Base-by-base conservation (phyloP, 2,329 filamentous ascomycete genomes). In the Neoscytalidium dimidiatum region DNA sequence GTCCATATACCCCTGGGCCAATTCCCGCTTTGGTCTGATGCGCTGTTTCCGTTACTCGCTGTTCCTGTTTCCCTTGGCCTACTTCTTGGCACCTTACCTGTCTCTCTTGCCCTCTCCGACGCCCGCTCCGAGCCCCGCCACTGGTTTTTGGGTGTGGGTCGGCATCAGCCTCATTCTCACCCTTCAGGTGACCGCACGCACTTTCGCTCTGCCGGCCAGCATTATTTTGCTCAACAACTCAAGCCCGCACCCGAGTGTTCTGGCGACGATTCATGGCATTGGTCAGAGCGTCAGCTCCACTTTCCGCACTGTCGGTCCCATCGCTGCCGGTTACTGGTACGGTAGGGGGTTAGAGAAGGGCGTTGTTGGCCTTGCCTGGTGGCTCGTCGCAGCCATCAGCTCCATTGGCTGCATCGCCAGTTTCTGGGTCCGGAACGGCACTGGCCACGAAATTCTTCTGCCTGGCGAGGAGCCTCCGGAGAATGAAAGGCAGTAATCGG, bases 161-260 rank as follows among this genome's bases (percentile, higher is more conserved):
- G 84, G 86, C 1, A 88, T 93, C 19, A 82, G 84, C 0, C 71
- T 85, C 2, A 87, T 92, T 1, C 80, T 92, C 1, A 81, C 86
- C 17, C 74, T 92, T 8, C 91, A 94, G 72, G 90, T 92, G 17
- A 81, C 89, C 3, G 90, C 88, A 0, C 83, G 91, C 29, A 94
- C 91, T 0, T 92, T 94, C 70, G 81, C 84, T 0, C 73, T 88
- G 0, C 86, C 86, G 0, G 84, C 85, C 0, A 79, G 77, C 3
- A 85, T 86, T 19, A 86, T 88, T 44, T 72, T 88, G 0, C 77
- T 88, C 11, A 88, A 88, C 68, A 88, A 88, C 68, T 83, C 80
- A 64, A 83, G 83, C 1, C 84, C 86, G 0, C 82, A 87, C 68
- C 81, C 84, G 0, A 80, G 75, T 28, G 81, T 88, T 0, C 72